Base-by-base conservation (phyloP, 2,329 filamentous ascomycete genomes). In the Alternaria atra region DNA sequence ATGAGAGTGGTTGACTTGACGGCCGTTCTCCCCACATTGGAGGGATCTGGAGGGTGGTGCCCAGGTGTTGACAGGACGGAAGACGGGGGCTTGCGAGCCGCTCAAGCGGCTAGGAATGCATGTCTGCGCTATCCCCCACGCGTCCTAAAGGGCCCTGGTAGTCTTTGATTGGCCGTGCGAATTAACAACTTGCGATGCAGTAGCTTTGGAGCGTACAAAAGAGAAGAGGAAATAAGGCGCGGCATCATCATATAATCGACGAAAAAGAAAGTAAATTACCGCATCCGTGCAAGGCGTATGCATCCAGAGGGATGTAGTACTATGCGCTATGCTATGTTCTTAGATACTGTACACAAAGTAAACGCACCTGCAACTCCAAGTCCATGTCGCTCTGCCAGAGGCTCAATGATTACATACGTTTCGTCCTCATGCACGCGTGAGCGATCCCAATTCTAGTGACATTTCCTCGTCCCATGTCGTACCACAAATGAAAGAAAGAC, bases 371-470 rank as follows among this genome's bases (percentile, higher is more conserved):
- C 59, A 51, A 64, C 65, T 66, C 66, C 68, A 43, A 65, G 43
- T 61, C 58, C 54, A 50, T 65, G 40, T 58, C 48, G 57, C 46
- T 55, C 30, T 65, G 32, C 59, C 58, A 63, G 57, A 53, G 46
- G 56, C 32, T 51, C 30, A 42, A 35, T 52, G 50, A 62, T 64
- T 56, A 60, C 42, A 60, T 56, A 65, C 39, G 10, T 55, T 50
- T 52, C 44, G 37, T 66, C 55, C 44, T 64, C 55, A 42, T 68
- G 15, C 37, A 48, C 67, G 75, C 72, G 68, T 73, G 70, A 78
- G 74, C 73, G 48, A 53, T 48, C 46, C 48, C 53, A n/a, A 51
- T 61, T 70, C 67, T 70, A 70, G 55, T 68, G 46, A 60, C 57
- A 57, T 55, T 60, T 46, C 32, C 40, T 50, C 37, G 54, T 37